A percentile compares a stretch with the other conserved stretches of the same genome.
Conservation (phyloP, 2,329 filamentous ascomycete species). For the Cercospora citrullina region DNA sequence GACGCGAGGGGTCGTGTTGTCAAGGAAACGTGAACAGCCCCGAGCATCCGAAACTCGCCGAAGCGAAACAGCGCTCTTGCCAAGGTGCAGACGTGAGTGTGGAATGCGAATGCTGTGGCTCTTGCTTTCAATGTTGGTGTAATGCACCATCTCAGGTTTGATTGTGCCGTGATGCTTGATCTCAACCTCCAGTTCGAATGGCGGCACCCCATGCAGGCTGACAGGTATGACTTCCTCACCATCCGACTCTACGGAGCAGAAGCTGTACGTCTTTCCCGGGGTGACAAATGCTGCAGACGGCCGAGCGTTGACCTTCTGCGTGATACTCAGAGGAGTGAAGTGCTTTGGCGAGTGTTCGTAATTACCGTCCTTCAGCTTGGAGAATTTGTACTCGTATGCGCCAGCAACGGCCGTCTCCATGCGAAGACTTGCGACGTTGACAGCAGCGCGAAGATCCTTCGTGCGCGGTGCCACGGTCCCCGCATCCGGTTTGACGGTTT, state of each 20-base stretch:
- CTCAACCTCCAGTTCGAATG: conserved; percentile 87
- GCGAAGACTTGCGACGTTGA: conserved; percentile 73
- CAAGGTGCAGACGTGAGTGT: conserved; percentile 77
- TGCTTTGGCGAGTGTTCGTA: conserved; percentile 73
- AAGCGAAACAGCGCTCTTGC: conserved; percentile 85
- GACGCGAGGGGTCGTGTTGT: conserved; percentile 66
- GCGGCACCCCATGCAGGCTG: conserved; percentile 75
- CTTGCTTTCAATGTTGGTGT: conserved; percentile 74
- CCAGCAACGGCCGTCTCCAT: conserved; percentile 86
- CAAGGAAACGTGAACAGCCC: conserved; percentile 79
- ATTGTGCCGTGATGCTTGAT: conserved; percentile 86
- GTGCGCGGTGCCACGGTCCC: conserved; percentile 63
- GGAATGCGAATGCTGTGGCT: conserved; percentile 81
- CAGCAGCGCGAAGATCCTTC: conserved; percentile 73
- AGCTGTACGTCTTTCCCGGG: conserved; percentile 91
- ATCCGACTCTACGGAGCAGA: conserved; percentile 81
- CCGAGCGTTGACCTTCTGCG: conserved; percentile 80
- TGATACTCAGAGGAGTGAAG: conserved; percentile 67
- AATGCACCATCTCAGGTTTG: conserved; percentile 75
- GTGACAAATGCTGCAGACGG: conserved; percentile 80
- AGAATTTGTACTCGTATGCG: conserved; percentile 82
- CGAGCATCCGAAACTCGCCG: conserved; percentile 84
- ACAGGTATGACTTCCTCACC: conserved; percentile 84
- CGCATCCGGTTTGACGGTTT: conserved; percentile 68
- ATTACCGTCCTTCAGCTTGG: conserved; percentile 76